These are phyloP conservation scores for Porphyrellus sp. DNA, from an alignment of 1,284 basidiomycete genomes.

Conservation along the genomic window DNA sequence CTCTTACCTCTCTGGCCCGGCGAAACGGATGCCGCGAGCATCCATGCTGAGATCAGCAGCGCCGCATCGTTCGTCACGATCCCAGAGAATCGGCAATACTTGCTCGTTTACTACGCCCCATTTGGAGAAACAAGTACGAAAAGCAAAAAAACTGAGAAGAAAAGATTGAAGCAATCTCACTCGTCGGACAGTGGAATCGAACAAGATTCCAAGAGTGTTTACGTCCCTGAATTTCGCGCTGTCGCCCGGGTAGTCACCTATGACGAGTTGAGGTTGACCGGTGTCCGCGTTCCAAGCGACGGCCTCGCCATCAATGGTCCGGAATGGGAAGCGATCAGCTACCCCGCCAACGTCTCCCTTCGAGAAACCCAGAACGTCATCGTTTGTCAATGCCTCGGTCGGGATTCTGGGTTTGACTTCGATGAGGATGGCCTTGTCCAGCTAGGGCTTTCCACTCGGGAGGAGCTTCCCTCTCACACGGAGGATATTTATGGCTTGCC, in stretches of 20 bases:
- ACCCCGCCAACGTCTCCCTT: conserved; percentile 4
- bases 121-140: conserved; percentile 32
- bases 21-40: conserved; percentile 52
- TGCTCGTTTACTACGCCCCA: conserved; percentile 70
- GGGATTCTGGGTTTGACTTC: conserved; percentile 67
- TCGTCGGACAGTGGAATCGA: conserved; percentile 39
- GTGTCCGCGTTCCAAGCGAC: conserved; percentile 66
- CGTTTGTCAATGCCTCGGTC: conserved; percentile 60
- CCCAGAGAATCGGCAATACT: conserved; percentile 55
- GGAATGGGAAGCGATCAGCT: conserved; percentile 51
- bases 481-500: conserved; percentile 14
- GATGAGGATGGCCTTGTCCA: conserved; percentile 63
- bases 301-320: conserved; percentile 65
- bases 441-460: conserved; percentile 54
- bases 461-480: conserved; percentile 16
- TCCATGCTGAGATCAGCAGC: conserved; percentile 29
- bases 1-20: conserved; percentile 77
- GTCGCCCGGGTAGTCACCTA: conserved; percentile 66
- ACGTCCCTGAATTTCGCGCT: conserved; percentile 60
- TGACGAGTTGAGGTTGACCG: conserved; percentile 63
- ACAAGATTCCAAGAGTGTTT: conserved; percentile 43
- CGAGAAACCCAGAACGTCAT: conserved; percentile 35
- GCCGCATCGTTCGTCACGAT: conserved; percentile 42
- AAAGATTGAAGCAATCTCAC: conserved; percentile 27
- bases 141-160: conserved; percentile 37